Conservation (phyloP, 2,329 filamentous ascomycete genomes). For the Trichoderma aggressivum region DNA sequence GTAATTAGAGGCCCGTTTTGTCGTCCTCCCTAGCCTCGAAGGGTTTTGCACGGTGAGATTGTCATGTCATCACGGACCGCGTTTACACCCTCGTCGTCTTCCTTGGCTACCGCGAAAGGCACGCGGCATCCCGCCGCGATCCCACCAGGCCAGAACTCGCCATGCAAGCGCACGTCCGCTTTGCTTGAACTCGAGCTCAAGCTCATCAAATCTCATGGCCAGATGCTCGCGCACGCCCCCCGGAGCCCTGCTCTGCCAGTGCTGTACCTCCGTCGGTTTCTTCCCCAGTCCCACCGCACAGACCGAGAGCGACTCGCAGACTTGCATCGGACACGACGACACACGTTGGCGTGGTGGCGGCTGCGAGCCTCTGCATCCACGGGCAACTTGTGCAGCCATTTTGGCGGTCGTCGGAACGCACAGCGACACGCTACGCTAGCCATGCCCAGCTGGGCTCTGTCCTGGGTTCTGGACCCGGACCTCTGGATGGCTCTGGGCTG, state of each 20-base stretch:
- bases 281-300: constrained; percentile 18
- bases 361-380: constrained; percentile 7
- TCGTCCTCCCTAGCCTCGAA: constrained; percentile 5
- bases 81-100: not conserved
- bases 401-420: constrained; percentile 13
- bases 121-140: constrained; percentile 14
- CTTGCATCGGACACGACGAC: constrained; percentile 9
- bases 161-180: not conserved
- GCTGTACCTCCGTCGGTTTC: not conserved
- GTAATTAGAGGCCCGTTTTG: not conserved
- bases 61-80: constrained; percentile 12
- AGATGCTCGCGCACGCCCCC: not conserved
- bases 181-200: not conserved
- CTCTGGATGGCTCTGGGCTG: constrained; percentile 2
- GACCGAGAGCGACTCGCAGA: constrained; percentile 15
- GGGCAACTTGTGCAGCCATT: not conserved
- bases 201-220: not conserved
- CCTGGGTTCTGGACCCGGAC: not conserved
- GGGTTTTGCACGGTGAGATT: constrained; percentile 7
- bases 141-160: not conserved
- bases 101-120: constrained; percentile 10
- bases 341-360: constrained; percentile 9
- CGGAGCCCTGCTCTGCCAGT: not conserved
- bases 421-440: constrained; percentile 16
- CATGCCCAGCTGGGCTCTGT: constrained; percentile 16